phyloP scores from a whole-genome alignment of 257 asterid genomes.

The Gentiana straminea region DNA sequence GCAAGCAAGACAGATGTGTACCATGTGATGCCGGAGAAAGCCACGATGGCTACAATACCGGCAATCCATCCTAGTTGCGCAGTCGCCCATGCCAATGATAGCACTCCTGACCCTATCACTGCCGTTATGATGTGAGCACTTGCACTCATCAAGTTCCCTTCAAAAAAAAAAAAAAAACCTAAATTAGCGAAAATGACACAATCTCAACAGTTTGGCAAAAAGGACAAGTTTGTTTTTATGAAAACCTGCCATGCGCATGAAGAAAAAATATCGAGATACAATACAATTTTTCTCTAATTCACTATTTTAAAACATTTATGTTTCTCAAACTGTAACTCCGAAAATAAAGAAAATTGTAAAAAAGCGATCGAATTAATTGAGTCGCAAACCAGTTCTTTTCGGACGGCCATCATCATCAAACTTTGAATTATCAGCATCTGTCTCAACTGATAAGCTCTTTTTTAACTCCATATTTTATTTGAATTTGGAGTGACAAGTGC shows the following conservation, averaged over 20 bases:
- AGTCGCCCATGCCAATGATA: constrained; percentile 57
- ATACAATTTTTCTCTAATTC: neutral
- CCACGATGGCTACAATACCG: constrained; percentile 36
- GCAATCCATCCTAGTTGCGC: constrained; percentile 69
- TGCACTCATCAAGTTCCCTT: constrained; percentile 38
- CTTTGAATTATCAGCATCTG: constrained; percentile 16
- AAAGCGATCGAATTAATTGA: neutral
- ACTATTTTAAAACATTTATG: too few relatives aligned
- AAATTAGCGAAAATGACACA: neutral
- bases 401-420: constrained; percentile 26
- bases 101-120: constrained; percentile 65
- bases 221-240: neutral
- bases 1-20: constrained; percentile 50
- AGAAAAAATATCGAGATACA: neutral
- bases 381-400: constrained; percentile 27
- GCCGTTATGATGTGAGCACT: constrained; percentile 61
- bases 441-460: too few relatives aligned
- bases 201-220: neutral
- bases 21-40: constrained; percentile 39
- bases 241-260: neutral
- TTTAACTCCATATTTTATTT: too few relatives aligned
- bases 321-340: too few relatives aligned
- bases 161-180: neutral
- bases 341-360: neutral
- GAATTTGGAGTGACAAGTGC: too few relatives aligned